phyloP scores from a whole-genome alignment of 441 rosid species.

The Pelargonium myrrhifolium region DNA sequence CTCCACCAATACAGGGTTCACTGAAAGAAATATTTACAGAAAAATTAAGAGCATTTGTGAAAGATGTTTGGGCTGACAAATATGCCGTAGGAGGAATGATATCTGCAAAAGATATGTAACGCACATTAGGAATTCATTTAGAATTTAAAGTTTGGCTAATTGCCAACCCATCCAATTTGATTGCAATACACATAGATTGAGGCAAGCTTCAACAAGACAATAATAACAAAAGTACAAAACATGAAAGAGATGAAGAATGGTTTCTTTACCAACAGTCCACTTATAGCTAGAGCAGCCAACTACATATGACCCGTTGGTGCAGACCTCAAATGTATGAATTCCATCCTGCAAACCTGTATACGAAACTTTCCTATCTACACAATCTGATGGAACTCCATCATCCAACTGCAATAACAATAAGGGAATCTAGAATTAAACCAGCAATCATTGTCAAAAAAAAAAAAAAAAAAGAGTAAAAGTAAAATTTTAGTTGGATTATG shows the following conservation, averaged over 20 bases:
- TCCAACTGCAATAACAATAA: constrained; percentile 54
- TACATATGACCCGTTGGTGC: constrained; percentile 42
- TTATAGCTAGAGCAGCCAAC: constrained; percentile 51
- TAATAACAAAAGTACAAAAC: background rate
- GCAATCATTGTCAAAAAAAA: too few relatives aligned
- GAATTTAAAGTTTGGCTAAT: background rate
- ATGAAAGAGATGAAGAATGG: constrained; percentile 21
- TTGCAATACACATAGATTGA: too few relatives aligned
- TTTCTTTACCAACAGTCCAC: constrained; percentile 77
- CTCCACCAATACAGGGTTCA: constrained; percentile 64
- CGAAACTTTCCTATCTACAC: constrained; percentile 37
- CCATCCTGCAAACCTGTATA: constrained; percentile 62
- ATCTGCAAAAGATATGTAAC: constrained; percentile 42
- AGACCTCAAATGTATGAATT: constrained; percentile 67
- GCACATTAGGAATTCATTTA: constrained; percentile 14
- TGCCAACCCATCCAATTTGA: constrained; percentile 4
- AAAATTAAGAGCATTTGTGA: constrained; percentile 68
- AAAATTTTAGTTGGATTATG: background rate
- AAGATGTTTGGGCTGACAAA: constrained; percentile 51
- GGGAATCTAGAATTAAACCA: background rate
- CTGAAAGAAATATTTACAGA: constrained; percentile 67
- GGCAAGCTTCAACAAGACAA: background rate
- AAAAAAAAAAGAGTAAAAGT: background rate
- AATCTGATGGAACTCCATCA: constrained; percentile 43
- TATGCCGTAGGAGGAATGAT: constrained; percentile 70